Evolutionary conservation across 257 asterid species (phyloP), one percentile per base, ranked within the genome.

Genomic region (Solanum chmielewskii): DNA sequence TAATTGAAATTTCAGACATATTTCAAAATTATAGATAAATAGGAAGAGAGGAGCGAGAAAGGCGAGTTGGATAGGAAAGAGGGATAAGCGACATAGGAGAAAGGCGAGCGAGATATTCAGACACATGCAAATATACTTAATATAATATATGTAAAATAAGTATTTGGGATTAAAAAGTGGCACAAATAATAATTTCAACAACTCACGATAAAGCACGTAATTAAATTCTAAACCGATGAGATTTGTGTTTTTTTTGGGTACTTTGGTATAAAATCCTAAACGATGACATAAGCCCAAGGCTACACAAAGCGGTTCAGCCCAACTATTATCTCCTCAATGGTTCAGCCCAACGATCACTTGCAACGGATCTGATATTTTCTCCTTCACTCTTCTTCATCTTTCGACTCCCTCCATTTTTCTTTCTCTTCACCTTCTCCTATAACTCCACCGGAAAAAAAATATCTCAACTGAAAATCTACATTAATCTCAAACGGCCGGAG

Each of bases 301-400:
- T 15, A 45, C 27, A 27, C 42, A 27, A 25, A 78, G 27, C 84
- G 42, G 66, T 78, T 23, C 42, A 78, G 84, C 84, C 85, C 69
- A 81, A 29, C 66, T 52, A 52, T 16, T 52, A 16, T 52, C 18
- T 52, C 62, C 45, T 42, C 45, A 52, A 52, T 52, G 66, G 66
- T 78, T 23, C 27, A 78, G 84, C 84, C 85, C 69, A 81, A 29
- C 66, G 62, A 80, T 47, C 27, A 47, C 27, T 80, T 21, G 29
- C 29, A 47, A 80, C 69, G 44, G 56, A 15, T 29, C 69, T 81
- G 85, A 49, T 81, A 81, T 81, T 80, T 80, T 29, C 85, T 49
- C 44, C 11, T 47, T 16, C 44, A 31, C 44, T 47, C 11, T 47
- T 80, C 44, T 18, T 47, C 41, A 2, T 49, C 44, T 31, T 16